Evolutionary conservation across 805 yeast species (phyloP).

Genomic region (Starmerella ratchasimensis): DNA sequence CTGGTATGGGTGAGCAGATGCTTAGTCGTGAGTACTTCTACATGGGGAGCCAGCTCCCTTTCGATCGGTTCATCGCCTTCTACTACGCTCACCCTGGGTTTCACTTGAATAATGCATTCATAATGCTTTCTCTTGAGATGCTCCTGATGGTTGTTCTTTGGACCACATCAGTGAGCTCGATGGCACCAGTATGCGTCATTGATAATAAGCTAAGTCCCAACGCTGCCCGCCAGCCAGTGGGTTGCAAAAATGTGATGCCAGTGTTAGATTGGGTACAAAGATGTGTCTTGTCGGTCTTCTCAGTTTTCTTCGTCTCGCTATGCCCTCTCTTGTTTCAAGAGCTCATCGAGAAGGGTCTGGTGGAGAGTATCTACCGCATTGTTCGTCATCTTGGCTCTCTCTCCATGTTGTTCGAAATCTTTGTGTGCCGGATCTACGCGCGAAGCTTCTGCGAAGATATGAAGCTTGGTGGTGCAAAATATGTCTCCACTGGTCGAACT

Average conservation of each 20-base stretch:
- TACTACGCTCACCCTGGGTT: constrained; percentile 81
- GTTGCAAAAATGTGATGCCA: constrained; percentile 61
- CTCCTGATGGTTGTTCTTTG: constrained; percentile 46
- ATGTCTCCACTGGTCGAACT: constrained; percentile 73
- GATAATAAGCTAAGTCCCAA: constrained; percentile 46
- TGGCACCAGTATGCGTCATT: constrained; percentile 47
- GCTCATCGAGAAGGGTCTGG: constrained; percentile 59
- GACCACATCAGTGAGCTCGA: constrained; percentile 49
- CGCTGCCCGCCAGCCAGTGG: constrained; percentile 47
- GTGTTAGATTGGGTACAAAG: constrained; percentile 63
- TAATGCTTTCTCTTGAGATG: constrained; percentile 53
- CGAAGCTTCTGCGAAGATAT: constrained; percentile 54
- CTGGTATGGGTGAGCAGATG: constrained; percentile 86
- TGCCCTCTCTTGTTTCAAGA: constrained; percentile 68
- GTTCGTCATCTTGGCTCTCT: constrained; percentile 54
- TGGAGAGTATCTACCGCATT: constrained; percentile 51
- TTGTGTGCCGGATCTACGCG: constrained; percentile 65
- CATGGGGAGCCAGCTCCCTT: constrained; percentile 59
- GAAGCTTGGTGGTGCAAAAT: constrained; percentile 66
- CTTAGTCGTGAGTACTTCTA: constrained; percentile 70
- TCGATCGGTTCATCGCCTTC: constrained; percentile 66
- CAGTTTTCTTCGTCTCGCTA: constrained; percentile 61
- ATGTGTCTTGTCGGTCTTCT: constrained; percentile 57
- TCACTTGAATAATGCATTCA: constrained; percentile 65
- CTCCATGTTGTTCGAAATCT: constrained; percentile 68